Evolutionary conservation across 2,329 filamentous ascomycete species (phyloP).

Genomic region (Trichocomaceae sp.): DNA sequence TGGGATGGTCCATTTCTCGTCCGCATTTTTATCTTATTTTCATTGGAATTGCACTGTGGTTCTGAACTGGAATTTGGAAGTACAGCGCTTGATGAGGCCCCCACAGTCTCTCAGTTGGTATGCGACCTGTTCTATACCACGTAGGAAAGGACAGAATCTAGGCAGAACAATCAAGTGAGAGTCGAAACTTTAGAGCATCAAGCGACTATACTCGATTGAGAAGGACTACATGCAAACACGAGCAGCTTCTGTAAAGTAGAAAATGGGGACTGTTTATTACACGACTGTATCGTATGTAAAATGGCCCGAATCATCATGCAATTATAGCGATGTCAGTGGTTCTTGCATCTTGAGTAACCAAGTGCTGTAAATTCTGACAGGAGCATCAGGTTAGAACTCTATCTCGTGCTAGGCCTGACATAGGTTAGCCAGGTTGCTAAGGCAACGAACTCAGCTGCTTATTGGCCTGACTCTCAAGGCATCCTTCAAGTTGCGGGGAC

Average conservation of each 20-base stretch:
- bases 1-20: slow-evolving; percentile 16
- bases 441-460: neutral
- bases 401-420: too few species aligned
- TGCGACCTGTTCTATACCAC: slow-evolving; percentile 4
- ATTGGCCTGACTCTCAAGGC: slow-evolving; percentile 2
- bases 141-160: slow-evolving; percentile 7
- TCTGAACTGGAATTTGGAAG: neutral
- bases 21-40: slow-evolving; percentile 5
- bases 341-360: too few species aligned
- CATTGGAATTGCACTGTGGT: slow-evolving; percentile 14
- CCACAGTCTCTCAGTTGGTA: neutral
- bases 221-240: neutral
- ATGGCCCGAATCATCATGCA: too few species aligned
- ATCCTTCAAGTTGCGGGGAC: slow-evolving; percentile 5
- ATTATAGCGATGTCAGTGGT: too few species aligned
- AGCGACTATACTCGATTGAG: neutral
- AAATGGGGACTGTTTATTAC: too few species aligned
- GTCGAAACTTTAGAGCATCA: neutral
- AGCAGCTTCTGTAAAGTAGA: too few species aligned
- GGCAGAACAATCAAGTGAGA: neutral
- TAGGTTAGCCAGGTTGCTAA: neutral
- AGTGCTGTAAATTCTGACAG: too few species aligned
- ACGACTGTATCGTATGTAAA: too few species aligned
- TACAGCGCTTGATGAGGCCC: slow-evolving; percentile 8
- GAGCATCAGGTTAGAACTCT: too few species aligned